These are phyloP conservation scores for Colletotrichum godetiae DNA, from an alignment of 2,329 filamentous ascomycete species.

Conservation along the genomic window DNA sequence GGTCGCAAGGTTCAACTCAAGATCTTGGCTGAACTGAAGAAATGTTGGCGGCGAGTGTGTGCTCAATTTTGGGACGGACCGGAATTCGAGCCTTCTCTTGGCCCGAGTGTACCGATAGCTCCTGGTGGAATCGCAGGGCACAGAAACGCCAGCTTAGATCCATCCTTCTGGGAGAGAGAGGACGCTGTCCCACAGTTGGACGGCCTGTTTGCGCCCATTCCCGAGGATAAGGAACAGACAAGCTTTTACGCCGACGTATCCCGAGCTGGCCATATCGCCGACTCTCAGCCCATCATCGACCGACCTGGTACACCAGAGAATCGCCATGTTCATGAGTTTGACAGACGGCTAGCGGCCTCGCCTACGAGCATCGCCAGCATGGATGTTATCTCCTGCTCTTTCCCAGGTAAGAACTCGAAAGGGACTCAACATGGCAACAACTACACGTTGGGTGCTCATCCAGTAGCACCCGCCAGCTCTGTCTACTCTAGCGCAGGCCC, in stretches of 20 bases:
- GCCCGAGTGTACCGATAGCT: slow-evolving; percentile 73
- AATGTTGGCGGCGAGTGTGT: slow-evolving; percentile 95
- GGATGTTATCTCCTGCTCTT: slow-evolving; percentile 73
- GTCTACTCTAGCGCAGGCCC: slow-evolving; percentile 59
- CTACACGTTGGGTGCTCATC: slow-evolving; percentile 64
- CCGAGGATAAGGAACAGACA: slow-evolving; percentile 42
- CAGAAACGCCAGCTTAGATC: slow-evolving; percentile 65
- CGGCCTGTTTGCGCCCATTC: slow-evolving; percentile 46
- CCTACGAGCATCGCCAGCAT: slow-evolving; percentile 69
- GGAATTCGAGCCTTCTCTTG: slow-evolving; percentile 71
- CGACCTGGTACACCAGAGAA: slow-evolving; percentile 62
- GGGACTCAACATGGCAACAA: slow-evolving; percentile 50
- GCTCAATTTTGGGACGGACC: slow-evolving; percentile 87
- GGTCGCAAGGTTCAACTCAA: slow-evolving; percentile 74
- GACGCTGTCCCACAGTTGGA: slow-evolving; percentile 58
- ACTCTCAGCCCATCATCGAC: slow-evolving; percentile 57
- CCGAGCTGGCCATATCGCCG: slow-evolving; percentile 56
- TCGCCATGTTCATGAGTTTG: slow-evolving; percentile 40
- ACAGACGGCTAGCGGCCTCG: slow-evolving; percentile 55
- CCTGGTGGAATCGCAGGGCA: slow-evolving; percentile 80
- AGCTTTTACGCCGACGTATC: slow-evolving; percentile 61
- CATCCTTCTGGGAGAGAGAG: slow-evolving; percentile 63
- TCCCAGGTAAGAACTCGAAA: slow-evolving; percentile 62
- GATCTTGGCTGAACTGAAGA: slow-evolving; percentile 93
- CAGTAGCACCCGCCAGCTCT: slow-evolving; percentile 61